These are phyloP conservation scores for Solanum hybrid DNA, from an alignment of 305 asterid species.

Conservation along the genomic window DNA sequence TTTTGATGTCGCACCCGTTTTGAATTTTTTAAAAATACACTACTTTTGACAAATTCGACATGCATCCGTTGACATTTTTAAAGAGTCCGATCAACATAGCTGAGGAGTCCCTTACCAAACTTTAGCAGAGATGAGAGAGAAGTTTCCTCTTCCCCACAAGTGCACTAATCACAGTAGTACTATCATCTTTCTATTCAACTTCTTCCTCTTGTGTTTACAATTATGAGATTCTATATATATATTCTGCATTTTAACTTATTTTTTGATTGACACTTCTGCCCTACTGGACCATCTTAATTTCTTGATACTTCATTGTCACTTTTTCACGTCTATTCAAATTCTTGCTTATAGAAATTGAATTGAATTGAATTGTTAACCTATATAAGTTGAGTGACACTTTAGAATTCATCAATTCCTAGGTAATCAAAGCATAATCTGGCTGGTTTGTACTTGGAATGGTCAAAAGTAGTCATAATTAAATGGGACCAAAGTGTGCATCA, in stretches of 20 bases:
- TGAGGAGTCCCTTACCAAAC: not conserved
- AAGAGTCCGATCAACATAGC: not conserved
- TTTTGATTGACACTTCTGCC: not conserved
- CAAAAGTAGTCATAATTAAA: not conserved
- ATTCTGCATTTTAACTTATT: not conserved
- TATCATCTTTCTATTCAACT: not conserved
- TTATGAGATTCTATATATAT: not conserved
- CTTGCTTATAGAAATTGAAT: not conserved
- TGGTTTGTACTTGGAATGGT: not conserved
- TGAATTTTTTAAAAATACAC: no score
- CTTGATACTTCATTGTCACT: not conserved
- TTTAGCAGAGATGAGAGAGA: not conserved
- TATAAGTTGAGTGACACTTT: not conserved
- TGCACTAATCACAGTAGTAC: not conserved
- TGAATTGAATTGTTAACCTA: not conserved
- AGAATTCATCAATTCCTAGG: constrained; percentile 1
- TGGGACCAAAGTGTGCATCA: not conserved
- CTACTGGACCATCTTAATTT: not conserved
- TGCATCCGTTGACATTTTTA: no score
- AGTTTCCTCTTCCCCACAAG: not conserved
- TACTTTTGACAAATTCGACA: no score
- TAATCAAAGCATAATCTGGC: not conserved
- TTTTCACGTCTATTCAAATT: not conserved
- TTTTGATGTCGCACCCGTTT: no score
- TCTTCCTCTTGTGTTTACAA: not conserved